Base-by-base conservation (phyloP, 2,329 filamentous ascomycete species). In the Paraphoma chrysanthemicola region DNA sequence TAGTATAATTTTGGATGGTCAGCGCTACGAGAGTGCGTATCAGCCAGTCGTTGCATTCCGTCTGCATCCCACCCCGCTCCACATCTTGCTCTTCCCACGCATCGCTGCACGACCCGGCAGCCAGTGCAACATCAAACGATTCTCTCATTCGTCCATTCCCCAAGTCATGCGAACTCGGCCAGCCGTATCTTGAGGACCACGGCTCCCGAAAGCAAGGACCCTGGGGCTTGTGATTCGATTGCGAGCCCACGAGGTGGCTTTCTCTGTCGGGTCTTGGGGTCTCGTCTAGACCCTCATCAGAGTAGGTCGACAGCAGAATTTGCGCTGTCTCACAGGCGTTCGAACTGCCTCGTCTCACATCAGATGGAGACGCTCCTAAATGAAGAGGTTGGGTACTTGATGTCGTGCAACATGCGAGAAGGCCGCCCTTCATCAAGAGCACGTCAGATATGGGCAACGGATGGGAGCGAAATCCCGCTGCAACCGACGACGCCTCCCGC, bases 151-250 rank as follows among this genome's bases (percentile, higher is more conserved):
- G 73, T 62, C 61, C 56, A 53, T 33, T 36, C 33, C n/a, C 7
- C 31, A 51, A 66, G 61, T 74, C 69, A 74, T 76, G 74, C 74
- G 73, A 76, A 74, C 73, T 53, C 58, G 68, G 59, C 57, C 59
- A 57, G 60, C 62, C 62, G 56, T 62, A 60, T 60, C 51, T n/a
- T 54, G 52, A 54, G 47, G 47, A 43, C 51, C 45, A 54, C 41
- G 41, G 51, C 50, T 55, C 46, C 54, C 43, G 51, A 41, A 49
- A 51, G 44, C 54, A 45, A 46, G 55, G 55, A 56, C 54, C 56
- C 52, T 67, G 60, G 54, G 57, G 53, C 60, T 56, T 64, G 59
- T 72, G 68, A 71, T 70, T 72, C 60, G 67, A 64, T 56, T 59
- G 57, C 51, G 36, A 52, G 44, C 48, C 63, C 58, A 68, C 63